Percentiles rank a stretch among this genome's conserved stretches.
These are phyloP conservation scores for Euphorbia lathyris DNA, from an alignment of 345 rosid genomes.

Conservation along the genomic window DNA sequence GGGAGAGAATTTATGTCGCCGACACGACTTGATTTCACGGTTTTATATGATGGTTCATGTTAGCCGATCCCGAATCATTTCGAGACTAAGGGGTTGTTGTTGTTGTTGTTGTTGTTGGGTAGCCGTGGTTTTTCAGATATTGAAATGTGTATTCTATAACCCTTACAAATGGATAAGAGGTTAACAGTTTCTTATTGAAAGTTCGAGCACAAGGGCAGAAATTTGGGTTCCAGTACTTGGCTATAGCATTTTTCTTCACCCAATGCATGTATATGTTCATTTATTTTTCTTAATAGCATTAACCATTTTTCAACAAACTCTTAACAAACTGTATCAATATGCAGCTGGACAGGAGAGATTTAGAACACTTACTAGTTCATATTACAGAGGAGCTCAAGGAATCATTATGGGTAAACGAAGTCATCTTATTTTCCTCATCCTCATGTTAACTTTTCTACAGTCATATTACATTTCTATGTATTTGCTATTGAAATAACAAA, in stretches of 20 bases:
- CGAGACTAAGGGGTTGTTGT: too few species aligned
- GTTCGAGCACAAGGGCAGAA: background rate
- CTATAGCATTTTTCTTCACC: background rate
- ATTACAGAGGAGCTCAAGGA: slow-evolving; percentile 98
- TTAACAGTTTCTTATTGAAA: background rate
- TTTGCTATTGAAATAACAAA: background rate
- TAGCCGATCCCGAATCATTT: too few species aligned
- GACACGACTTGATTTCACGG: too few species aligned
- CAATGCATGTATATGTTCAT: background rate
- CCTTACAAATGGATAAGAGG: background rate
- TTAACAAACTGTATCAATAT: slow-evolving; percentile 5
- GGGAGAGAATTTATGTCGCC: too few species aligned
- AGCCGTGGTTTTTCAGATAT: background rate
- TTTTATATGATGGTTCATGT: too few species aligned
- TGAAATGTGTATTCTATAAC: background rate
- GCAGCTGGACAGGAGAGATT: slow-evolving; percentile 99
- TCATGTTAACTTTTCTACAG: background rate
- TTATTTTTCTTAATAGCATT: background rate
- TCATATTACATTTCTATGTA: background rate
- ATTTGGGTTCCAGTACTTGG: background rate
- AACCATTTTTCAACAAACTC: background rate
- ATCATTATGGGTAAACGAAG: slow-evolving; percentile 72
- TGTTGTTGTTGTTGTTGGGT: background rate
- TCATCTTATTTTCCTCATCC: slow-evolving; percentile 6
- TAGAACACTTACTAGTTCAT: slow-evolving; percentile 87